Conservation (phyloP, 805 yeast genomes). For the Kodamaea fukazawae region DNA sequence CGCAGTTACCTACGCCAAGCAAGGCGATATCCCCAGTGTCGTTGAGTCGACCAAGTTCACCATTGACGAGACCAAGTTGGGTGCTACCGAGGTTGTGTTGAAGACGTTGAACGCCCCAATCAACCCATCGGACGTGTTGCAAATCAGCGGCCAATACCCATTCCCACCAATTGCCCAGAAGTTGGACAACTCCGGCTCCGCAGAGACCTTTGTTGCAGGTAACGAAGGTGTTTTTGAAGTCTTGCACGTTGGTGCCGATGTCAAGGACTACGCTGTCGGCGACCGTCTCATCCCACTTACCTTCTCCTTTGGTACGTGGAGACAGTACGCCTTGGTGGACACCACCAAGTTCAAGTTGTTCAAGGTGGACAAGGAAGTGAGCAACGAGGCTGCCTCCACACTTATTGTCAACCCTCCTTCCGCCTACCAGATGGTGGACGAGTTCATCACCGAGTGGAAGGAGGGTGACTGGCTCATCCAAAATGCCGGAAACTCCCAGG, state of each 20-base stretch:
- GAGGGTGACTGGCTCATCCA: slow-evolving; percentile 32
- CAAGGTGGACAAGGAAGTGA: slow-evolving; percentile 6
- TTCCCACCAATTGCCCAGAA: slow-evolving; percentile 49
- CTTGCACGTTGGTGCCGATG: slow-evolving; percentile 14
- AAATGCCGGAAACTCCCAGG: slow-evolving; percentile 37
- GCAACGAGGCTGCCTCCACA: slow-evolving; percentile 21
- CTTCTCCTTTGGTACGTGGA: slow-evolving; percentile 24
- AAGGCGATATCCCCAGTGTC: slow-evolving; percentile 13
- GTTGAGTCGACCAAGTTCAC: slow-evolving; percentile 19
- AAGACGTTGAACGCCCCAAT: slow-evolving; percentile 77
- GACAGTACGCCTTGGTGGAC: slow-evolving; percentile 19
- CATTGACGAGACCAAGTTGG: slow-evolving; percentile 21
- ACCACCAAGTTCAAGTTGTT: background rate
- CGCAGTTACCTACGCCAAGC: slow-evolving; percentile 24
- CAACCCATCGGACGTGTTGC: slow-evolving; percentile 88
- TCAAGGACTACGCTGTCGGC: slow-evolving; percentile 15
- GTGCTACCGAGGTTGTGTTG: slow-evolving; percentile 49
- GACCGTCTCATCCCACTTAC: slow-evolving; percentile 19
- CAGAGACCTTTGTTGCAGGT: slow-evolving; percentile 12
- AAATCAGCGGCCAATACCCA: slow-evolving; percentile 83
- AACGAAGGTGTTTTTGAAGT: slow-evolving; percentile 23
- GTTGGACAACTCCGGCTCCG: slow-evolving; percentile 4
- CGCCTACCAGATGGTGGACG: slow-evolving; percentile 20
- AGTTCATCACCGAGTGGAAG: slow-evolving; percentile 19
- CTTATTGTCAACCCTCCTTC: slow-evolving; percentile 21